phyloP scores from a whole-genome alignment of 768 basidiomycete genomes.

The Boletus rubropictus region DNA sequence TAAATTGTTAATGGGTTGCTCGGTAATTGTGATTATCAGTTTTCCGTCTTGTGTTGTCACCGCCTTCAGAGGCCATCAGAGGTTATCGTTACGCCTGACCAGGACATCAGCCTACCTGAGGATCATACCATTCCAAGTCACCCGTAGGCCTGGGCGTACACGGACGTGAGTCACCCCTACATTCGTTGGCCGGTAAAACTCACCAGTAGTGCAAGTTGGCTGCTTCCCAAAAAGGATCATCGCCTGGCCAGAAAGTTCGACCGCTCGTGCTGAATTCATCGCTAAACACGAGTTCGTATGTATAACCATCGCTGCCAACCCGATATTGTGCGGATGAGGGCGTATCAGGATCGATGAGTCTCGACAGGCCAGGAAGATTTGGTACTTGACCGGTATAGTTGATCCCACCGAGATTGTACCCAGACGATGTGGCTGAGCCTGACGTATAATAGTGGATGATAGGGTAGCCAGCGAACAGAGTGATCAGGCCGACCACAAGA shows the following conservation, averaged over 20 bases:
- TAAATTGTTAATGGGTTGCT: conserved; percentile 66
- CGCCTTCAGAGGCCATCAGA: conserved; percentile 32
- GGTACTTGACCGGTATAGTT: conserved; percentile 89
- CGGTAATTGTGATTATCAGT: conserved; percentile 73
- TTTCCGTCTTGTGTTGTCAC: conserved; percentile 74
- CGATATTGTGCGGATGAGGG: conserved; percentile 51
- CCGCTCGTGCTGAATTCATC: conserved; percentile 78
- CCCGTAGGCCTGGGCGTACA: conserved; percentile 46
- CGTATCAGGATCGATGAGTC: conserved; percentile 74
- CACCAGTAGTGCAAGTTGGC: conserved; percentile 81
- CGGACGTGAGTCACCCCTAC: conserved; percentile 4
- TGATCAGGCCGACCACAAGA: conserved; percentile 62
- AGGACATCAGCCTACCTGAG: conserved; percentile 40
- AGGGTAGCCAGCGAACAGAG: conserved; percentile 85
- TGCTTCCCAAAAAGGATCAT: conserved; percentile 84
- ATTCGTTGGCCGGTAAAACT: conserved; percentile 4
- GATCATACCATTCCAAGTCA: conserved; percentile 83
- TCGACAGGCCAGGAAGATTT: conserved; percentile 56
- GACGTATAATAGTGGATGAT: conserved; percentile 55
- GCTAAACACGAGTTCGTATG: conserved; percentile 81
- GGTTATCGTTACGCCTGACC: not conserved
- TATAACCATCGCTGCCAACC: conserved; percentile 67
- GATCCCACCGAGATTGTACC: conserved; percentile 80
- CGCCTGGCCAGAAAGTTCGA: conserved; percentile 72
- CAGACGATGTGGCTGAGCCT: conserved; percentile 29